phyloP scores from a whole-genome alignment of 345 rosid genomes.

The Brassica juncea region DNA sequence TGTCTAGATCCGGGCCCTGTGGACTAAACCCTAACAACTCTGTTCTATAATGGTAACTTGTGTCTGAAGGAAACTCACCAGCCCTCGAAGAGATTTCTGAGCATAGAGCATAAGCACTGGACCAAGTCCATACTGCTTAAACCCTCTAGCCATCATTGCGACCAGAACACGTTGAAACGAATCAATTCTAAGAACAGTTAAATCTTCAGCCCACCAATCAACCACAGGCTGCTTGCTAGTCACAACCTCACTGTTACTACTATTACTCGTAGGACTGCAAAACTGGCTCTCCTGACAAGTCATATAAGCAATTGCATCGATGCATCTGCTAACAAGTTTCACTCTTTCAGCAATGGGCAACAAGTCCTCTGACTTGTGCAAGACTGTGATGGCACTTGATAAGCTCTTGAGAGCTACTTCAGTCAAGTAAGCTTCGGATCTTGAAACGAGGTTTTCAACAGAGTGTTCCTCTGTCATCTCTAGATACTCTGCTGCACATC shows the following conservation, averaged over 20 bases:
- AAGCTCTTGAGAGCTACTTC: slow-evolving; percentile 81
- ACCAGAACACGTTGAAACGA: slow-evolving; percentile 72
- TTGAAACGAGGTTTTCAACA: slow-evolving; percentile 66
- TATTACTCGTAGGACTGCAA: slow-evolving; percentile 47
- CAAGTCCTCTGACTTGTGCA: slow-evolving; percentile 57
- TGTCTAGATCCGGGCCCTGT: neutral
- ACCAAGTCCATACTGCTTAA: slow-evolving; percentile 80
- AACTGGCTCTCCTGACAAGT: slow-evolving; percentile 76
- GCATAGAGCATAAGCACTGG: slow-evolving; percentile 95
- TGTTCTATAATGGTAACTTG: neutral
- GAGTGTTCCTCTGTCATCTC: slow-evolving; percentile 87
- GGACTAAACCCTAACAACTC: neutral
- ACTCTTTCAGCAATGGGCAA: slow-evolving; percentile 75
- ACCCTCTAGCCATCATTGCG: slow-evolving; percentile 89
- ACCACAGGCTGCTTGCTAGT: slow-evolving; percentile 49
- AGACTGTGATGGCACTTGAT: slow-evolving; percentile 63
- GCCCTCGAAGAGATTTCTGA: slow-evolving; percentile 87
- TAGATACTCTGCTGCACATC: slow-evolving; percentile 83
- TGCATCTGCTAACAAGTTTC: slow-evolving; percentile 70
- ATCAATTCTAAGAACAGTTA: slow-evolving; percentile 73
- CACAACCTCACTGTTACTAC: slow-evolving; percentile 40
- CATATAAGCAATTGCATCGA: slow-evolving; percentile 74
- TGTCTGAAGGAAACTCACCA: slow-evolving; percentile 62
- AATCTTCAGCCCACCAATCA: slow-evolving; percentile 98
- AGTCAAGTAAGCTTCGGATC: slow-evolving; percentile 74